Percentiles rank a stretch among this genome's conserved stretches.
These are phyloP conservation scores for Diplodia scrobiculata DNA, from an alignment of 2,329 filamentous ascomycete species.

Conservation along the genomic window DNA sequence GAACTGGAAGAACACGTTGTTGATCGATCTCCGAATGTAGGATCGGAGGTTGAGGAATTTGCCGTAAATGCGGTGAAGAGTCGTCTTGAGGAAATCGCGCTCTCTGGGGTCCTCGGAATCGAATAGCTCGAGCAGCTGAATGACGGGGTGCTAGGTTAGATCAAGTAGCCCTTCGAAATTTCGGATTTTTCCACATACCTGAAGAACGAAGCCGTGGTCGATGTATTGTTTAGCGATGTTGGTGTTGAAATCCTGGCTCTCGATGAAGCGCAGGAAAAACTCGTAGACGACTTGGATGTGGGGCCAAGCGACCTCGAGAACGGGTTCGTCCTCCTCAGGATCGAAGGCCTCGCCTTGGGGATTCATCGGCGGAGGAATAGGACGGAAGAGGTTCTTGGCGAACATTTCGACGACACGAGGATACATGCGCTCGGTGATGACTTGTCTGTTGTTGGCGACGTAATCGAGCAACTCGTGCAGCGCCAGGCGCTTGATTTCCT, in stretches of 20 bases:
- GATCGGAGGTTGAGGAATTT: slow-evolving; percentile 98
- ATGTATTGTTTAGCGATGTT: slow-evolving; percentile 99
- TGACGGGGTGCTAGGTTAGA: slow-evolving; percentile 31
- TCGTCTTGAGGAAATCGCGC: slow-evolving; percentile 97
- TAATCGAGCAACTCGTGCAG: slow-evolving; percentile 96
- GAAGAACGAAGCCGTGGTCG: slow-evolving; percentile 94
- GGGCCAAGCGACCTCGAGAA: slow-evolving; percentile 97
- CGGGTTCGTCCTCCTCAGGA: slow-evolving; percentile 96
- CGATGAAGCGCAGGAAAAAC: slow-evolving; percentile 98
- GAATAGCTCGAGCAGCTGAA: slow-evolving; percentile 86
- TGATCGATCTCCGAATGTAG: slow-evolving; percentile 97
- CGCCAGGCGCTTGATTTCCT: slow-evolving; percentile 97
- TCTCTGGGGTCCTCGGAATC: slow-evolving; percentile 97
- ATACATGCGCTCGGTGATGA: slow-evolving; percentile 99
- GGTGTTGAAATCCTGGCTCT: slow-evolving; percentile 99
- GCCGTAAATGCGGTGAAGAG: slow-evolving; percentile 94
- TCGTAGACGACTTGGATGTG: slow-evolving; percentile 99
- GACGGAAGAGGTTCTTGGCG: slow-evolving; percentile 95
- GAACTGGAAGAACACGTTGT: slow-evolving; percentile 99
- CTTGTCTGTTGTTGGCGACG: slow-evolving; percentile 95
- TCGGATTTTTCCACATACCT: slow-evolving; percentile 48
- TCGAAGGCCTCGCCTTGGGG: slow-evolving; percentile 98
- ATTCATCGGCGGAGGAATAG: slow-evolving; percentile 95
- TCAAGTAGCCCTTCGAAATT: not conserved
- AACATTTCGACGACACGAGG: slow-evolving; percentile 99